Base-by-base conservation (phyloP, 2,329 filamentous ascomycete species). In the Hypoxylon sp. region DNA sequence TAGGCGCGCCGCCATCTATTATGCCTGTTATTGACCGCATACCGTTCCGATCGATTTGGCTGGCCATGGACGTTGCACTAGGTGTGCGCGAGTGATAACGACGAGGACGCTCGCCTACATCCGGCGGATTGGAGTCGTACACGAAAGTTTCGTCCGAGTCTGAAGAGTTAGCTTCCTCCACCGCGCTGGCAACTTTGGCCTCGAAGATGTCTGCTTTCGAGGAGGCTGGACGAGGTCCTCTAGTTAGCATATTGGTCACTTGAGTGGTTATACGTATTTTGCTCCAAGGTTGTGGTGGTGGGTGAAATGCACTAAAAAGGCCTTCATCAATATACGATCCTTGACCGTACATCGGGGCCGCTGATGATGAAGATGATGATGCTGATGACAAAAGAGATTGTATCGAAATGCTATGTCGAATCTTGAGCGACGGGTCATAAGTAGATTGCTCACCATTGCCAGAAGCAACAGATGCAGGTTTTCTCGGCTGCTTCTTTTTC, bases 61-160 rank as follows among this genome's bases (percentile, higher is more conserved):
- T 94, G 19, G 80, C 86, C 87, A 91, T 90, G 5, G 95, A 98
- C 3, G 95, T 97, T 47, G 94, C 92, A 80, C 94, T 98, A 5
- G 96, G 96, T 1, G 96, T 99, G 70, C 96, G 90, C 19, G 95
- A 98, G 81, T 98, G 95, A 80, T 95, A 94, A 68, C 94, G 88
- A 70, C 89, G 88, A n/a, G 87, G 87, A 44, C 89, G 84, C 59
- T 90, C 88, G 53, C 83, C 84, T 54, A 78, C 80, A 72, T 92
- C 90, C 57, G 93, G 92, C 9, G 95, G 96, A 76, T 99, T 99
- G 26, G 96, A 98, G 80, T 99, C 96, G 81, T 99, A 99, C 14
- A 99, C 96, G 80, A 98, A 99, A 0, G 96, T 98, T 81, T 98
- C 96, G 76, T 98, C 96, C 1, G 95, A 98, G 79, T 99, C 96